Conservation (phyloP, 139 green algal genomes). For the Tetraselmis chui region DNA sequence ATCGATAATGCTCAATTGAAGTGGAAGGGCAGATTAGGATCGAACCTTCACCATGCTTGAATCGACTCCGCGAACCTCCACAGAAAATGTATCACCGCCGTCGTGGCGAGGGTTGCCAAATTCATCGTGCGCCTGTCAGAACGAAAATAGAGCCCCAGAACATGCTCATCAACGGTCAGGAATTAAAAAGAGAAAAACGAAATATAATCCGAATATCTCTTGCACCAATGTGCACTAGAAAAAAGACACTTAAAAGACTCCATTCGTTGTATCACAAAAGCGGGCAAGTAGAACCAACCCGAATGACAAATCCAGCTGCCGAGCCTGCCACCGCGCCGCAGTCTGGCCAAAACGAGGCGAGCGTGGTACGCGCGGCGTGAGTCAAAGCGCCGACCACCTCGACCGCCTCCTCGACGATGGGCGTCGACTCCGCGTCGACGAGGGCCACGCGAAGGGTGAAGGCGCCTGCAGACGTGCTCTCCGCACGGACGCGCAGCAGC, state of each 20-base stretch:
- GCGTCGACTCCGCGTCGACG: not conserved
- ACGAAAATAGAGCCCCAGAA: not conserved
- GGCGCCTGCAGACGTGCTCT: not conserved
- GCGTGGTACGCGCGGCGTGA: not conserved
- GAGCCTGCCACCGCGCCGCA: slow-evolving; percentile 17
- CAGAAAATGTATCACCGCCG: slow-evolving; percentile 16
- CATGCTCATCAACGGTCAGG: too few species aligned
- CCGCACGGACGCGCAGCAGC: not conserved
- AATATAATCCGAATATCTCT: too few species aligned
- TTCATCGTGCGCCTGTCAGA: slow-evolving; percentile 22
- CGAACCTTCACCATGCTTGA: not conserved
- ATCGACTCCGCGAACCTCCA: slow-evolving; percentile 8
- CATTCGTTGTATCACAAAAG: too few species aligned
- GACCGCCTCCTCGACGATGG: not conserved
- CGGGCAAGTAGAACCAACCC: too few species aligned
- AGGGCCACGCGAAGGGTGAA: not conserved
- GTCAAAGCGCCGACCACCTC: slow-evolving; percentile 11
- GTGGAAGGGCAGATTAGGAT: too few species aligned
- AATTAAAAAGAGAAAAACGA: too few species aligned
- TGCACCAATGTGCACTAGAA: too few species aligned
- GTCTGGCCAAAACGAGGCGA: slow-evolving; percentile 16
- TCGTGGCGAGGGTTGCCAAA: slow-evolving; percentile 8
- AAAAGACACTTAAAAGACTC: too few species aligned
- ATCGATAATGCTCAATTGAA: too few species aligned
- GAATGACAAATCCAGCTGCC: slow-evolving; percentile 16